Conservation (phyloP, 805 yeast species). For the Clavispora vitiphila region DNA sequence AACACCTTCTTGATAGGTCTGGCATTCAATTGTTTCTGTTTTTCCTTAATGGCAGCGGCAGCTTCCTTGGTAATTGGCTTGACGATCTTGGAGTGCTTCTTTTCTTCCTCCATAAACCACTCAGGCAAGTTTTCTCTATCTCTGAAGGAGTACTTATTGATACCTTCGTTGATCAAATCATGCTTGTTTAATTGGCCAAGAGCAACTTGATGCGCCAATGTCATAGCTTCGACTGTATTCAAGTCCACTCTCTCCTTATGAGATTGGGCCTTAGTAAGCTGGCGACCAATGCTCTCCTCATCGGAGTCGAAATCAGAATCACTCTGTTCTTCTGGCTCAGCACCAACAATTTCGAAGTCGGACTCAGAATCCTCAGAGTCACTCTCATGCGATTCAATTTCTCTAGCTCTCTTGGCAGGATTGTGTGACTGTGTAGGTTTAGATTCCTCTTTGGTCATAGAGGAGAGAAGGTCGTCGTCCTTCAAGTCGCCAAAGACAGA, state of each 20-base stretch:
- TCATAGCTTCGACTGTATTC: constrained; percentile 96
- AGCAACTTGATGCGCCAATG: constrained; percentile 93
- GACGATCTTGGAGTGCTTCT: constrained; percentile 73
- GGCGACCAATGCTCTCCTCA: constrained; percentile 36
- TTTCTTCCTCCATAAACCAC: constrained; percentile 97
- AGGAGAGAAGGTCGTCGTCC: constrained; percentile 41
- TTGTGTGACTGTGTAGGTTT: neutral
- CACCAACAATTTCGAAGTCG: constrained; percentile 42
- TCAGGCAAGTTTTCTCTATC: constrained; percentile 88
- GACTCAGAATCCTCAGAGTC: constrained; percentile 42
- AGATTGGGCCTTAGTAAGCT: constrained; percentile 36
- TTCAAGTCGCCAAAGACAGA: constrained; percentile 36
- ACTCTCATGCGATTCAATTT: constrained; percentile 17
- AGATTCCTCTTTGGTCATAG: constrained; percentile 8
- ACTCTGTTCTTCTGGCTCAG: constrained; percentile 21
- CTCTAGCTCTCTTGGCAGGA: constrained; percentile 1
- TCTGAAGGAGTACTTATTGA: constrained; percentile 86
- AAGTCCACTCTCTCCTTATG: constrained; percentile 69
- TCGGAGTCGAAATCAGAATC: constrained; percentile 49
- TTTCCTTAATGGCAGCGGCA: constrained; percentile 39
- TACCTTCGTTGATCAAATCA: constrained; percentile 88
- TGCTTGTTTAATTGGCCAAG: constrained; percentile 80
- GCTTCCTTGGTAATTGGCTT: constrained; percentile 93
- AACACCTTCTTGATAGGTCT: constrained; percentile 98
- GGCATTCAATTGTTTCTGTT: constrained; percentile 68